Evolutionary conservation across 306 rosid species (phyloP).

Genomic region (Castanea mollissima): DNA sequence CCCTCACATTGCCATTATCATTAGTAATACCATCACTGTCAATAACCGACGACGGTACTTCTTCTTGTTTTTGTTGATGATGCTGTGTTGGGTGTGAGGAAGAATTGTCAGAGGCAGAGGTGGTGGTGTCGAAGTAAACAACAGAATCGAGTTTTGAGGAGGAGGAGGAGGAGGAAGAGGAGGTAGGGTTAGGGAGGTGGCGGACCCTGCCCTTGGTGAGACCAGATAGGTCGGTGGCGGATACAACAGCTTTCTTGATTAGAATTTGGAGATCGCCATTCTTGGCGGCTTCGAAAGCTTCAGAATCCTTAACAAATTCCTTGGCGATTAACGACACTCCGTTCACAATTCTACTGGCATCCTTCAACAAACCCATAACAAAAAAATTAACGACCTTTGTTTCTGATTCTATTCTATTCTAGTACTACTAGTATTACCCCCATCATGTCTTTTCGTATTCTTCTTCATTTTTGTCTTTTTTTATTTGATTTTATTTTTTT

Average conservation of each 20-base stretch:
- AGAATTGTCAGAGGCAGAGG: slow-evolving; percentile 1
- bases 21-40: too few species aligned
- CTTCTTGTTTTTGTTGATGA: not conserved
- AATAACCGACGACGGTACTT: too few species aligned
- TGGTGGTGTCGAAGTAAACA: slow-evolving; percentile 39
- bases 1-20: not conserved
- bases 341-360: slow-evolving; percentile 45
- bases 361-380: slow-evolving; percentile 32
- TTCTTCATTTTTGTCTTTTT: not conserved
- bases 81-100: slow-evolving; percentile 1
- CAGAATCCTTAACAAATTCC: slow-evolving; percentile 54
- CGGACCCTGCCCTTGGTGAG: slow-evolving; percentile 67
- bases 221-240: slow-evolving; percentile 76
- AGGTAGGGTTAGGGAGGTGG: slow-evolving; percentile 31
- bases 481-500: too few species aligned
- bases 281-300: slow-evolving; percentile 31
- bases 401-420: not conserved
- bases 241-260: slow-evolving; percentile 48
- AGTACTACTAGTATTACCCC: too few species aligned
- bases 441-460: too few species aligned
- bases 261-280: slow-evolving; percentile 44
- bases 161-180: slow-evolving; percentile 5
- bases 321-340: slow-evolving; percentile 72
- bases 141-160: slow-evolving; percentile 35
- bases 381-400: too few species aligned